Conservation (phyloP, 352 stramenopile genomes). For the Nothophytophthora sp. region DNA sequence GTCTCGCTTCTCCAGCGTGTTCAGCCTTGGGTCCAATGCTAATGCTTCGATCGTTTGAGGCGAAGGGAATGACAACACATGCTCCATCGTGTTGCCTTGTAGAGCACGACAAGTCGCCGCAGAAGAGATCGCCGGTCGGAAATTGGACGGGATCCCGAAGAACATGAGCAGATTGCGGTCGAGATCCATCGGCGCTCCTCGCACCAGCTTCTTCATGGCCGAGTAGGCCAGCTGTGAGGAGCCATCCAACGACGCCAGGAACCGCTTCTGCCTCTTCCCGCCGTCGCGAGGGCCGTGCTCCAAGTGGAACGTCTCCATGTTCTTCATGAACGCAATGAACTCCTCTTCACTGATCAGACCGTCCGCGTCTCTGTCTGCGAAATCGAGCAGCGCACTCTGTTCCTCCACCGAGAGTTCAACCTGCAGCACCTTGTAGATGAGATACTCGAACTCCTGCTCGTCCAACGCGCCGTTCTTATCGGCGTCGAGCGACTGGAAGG, state of each 20-base stretch:
- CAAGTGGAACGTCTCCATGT: constrained; percentile 57
- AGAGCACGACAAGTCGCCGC: constrained; percentile 45
- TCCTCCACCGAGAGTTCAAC: constrained; percentile 77
- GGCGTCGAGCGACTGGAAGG: constrained; percentile 66
- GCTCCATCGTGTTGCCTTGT: constrained; percentile 61
- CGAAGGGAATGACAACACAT: constrained; percentile 72
- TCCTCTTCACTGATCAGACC: constrained; percentile 67
- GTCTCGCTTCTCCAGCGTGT: constrained; percentile 28
- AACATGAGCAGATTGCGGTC: constrained; percentile 74
- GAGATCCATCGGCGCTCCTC: constrained; percentile 64
- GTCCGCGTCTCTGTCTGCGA: constrained; percentile 63
- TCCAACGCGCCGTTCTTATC: constrained; percentile 72
- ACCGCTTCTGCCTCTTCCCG: constrained; percentile 30
- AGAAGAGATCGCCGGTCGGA: constrained; percentile 65
- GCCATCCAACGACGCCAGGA: constrained; percentile 42
- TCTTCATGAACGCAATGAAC: constrained; percentile 77
- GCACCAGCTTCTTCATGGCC: constrained; percentile 79
- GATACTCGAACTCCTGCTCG: constrained; percentile 75
- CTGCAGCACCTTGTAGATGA: constrained; percentile 74
- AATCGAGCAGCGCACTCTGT: constrained; percentile 69
- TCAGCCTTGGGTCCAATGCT: constrained; percentile 29
- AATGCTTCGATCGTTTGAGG: constrained; percentile 62
- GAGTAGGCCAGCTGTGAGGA: constrained; percentile 54
- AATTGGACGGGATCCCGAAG: constrained; percentile 81
- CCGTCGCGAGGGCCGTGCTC: constrained; percentile 28